phyloP scores from a whole-genome alignment of 768 basidiomycete genomes.

The Lepiota venenata region DNA sequence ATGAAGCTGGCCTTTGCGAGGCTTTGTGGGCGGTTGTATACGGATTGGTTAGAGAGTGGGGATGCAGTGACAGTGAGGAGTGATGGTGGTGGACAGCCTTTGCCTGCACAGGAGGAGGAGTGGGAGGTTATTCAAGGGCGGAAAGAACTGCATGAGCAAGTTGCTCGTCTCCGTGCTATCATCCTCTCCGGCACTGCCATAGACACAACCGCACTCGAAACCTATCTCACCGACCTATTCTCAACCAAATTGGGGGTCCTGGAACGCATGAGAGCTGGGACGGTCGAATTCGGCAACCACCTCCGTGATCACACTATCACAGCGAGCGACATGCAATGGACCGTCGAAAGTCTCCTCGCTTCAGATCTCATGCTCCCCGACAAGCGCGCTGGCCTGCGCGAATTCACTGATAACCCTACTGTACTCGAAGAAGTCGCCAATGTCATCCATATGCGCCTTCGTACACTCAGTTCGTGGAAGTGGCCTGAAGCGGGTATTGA shows the following conservation, averaged over 20 bases:
- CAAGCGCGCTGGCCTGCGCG: slow-evolving; percentile 35
- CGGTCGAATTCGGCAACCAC: slow-evolving; percentile 23
- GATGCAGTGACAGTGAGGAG: slow-evolving; percentile 29
- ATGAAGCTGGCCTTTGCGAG: slow-evolving; percentile 37
- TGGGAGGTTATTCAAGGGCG: no score
- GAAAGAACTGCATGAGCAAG: slow-evolving; percentile 40
- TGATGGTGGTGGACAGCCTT: slow-evolving; percentile 15
- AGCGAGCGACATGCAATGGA: slow-evolving; percentile 20
- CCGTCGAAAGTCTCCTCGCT: slow-evolving; percentile 33
- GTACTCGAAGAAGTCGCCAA: slow-evolving; percentile 39
- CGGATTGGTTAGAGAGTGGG: slow-evolving; percentile 41
- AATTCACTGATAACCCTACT: slow-evolving; percentile 36
- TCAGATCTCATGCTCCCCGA: slow-evolving; percentile 36
- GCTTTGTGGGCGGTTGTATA: slow-evolving; percentile 38
- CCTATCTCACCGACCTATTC: slow-evolving; percentile 37
- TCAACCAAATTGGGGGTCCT: slow-evolving; percentile 26
- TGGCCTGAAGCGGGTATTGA: slow-evolving; percentile 42
- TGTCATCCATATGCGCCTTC: slow-evolving; percentile 43
- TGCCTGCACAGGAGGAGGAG: slow-evolving; percentile 11
- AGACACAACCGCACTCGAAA: slow-evolving; percentile 27
- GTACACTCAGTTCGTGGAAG: slow-evolving; percentile 35
- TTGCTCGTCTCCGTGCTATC: slow-evolving; percentile 34
- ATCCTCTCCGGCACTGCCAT: slow-evolving; percentile 32
- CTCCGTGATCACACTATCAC: slow-evolving; percentile 25
- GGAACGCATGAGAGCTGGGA: slow-evolving; percentile 24